Conservation (phyloP, 2,329 filamentous ascomycete genomes). For the Claviceps africana region DNA sequence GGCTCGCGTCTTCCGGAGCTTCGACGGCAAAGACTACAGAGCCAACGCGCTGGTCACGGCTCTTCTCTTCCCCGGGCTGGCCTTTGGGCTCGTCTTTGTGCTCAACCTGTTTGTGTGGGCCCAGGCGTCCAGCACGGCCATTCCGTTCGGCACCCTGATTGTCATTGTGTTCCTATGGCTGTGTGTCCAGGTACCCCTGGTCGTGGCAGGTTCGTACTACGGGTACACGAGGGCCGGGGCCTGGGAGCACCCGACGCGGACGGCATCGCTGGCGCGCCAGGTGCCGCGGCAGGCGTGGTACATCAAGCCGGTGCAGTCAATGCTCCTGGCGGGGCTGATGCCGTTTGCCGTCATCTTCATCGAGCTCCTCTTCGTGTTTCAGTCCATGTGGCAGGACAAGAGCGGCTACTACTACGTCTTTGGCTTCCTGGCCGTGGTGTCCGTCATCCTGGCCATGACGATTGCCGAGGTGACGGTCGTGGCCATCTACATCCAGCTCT, state of each 20-base stretch:
- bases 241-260: constrained; percentile 75
- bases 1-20: constrained; percentile 68
- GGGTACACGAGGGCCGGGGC: constrained; percentile 53
- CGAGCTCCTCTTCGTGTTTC: constrained; percentile 75
- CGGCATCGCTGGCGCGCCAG: constrained; percentile 55
- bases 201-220: constrained; percentile 67
- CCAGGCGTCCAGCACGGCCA: constrained; percentile 74
- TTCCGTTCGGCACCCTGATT: constrained; percentile 68
- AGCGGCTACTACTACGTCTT: constrained; percentile 87
- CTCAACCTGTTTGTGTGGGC: constrained; percentile 85
- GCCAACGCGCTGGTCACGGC: constrained; percentile 69
- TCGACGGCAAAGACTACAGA: constrained; percentile 59
- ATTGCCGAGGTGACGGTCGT: constrained; percentile 76
- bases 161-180: constrained; percentile 67
- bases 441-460: constrained; percentile 56
- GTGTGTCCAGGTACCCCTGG: constrained; percentile 71
- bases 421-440: constrained; percentile 67
- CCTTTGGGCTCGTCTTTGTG: constrained; percentile 62
- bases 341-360: constrained; percentile 84
- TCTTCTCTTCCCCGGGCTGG: constrained; percentile 61
- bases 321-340: constrained; percentile 60
- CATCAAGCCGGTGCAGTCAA: constrained; percentile 44
- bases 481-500: constrained; percentile 68
- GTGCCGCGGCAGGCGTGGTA: constrained; percentile 69
- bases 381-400: constrained; percentile 81